phyloP scores from a whole-genome alignment of 176 grass and related monocot genomes.

The Carex kokanica region DNA sequence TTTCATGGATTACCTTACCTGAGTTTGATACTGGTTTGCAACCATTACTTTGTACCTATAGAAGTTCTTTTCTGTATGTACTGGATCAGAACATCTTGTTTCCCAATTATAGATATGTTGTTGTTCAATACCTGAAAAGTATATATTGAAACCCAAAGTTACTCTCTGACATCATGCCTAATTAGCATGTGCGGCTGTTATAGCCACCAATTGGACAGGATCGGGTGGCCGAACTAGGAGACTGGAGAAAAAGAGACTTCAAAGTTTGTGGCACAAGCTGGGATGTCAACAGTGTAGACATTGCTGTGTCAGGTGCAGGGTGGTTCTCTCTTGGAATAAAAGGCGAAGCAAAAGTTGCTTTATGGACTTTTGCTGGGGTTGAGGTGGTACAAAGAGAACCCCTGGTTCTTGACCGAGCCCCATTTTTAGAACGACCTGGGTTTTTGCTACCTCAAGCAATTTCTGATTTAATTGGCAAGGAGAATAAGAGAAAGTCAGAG shows the following conservation, averaged over 20 bases:
- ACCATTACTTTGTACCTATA: background rate
- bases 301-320: slow-evolving; percentile 65
- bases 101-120: slow-evolving; percentile 15
- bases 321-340: slow-evolving; percentile 90
- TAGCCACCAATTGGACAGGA: slow-evolving; percentile 70
- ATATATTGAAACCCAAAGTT: background rate
- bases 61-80: slow-evolving; percentile 1
- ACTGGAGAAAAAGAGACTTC: slow-evolving; percentile 53
- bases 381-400: slow-evolving; percentile 70
- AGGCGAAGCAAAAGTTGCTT: slow-evolving; percentile 48
- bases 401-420: slow-evolving; percentile 74
- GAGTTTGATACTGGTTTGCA: slow-evolving; percentile 4
- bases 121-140: background rate
- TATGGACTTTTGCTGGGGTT: slow-evolving; percentile 77
- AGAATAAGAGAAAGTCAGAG: slow-evolving; percentile 62
- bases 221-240: slow-evolving; percentile 47
- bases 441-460: slow-evolving; percentile 77
- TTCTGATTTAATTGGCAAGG: slow-evolving; percentile 64
- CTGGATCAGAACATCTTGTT: slow-evolving; percentile 19
- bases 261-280: slow-evolving; percentile 67
- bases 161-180: background rate
- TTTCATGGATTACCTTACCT: background rate
- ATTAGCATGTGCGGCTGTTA: background rate
- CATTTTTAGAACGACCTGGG: slow-evolving; percentile 63
- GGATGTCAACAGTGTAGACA: slow-evolving; percentile 71